Evolutionary conservation across 2,329 filamentous ascomycete genomes (phyloP).

Genomic region (Fusarium mexicanum): DNA sequence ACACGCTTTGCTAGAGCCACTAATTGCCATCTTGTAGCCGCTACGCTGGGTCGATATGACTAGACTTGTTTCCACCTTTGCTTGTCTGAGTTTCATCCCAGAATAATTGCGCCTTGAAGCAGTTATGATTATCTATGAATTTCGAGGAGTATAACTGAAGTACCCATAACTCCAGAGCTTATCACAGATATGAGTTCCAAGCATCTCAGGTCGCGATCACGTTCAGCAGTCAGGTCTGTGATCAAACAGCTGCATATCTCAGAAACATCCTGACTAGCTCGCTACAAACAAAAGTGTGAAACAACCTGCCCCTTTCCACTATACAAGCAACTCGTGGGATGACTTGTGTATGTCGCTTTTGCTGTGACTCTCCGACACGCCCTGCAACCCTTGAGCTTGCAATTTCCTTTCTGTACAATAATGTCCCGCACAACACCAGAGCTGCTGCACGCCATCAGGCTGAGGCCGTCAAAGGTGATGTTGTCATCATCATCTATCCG

Average conservation of each 20-base stretch:
- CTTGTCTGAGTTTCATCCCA: background rate
- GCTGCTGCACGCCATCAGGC: background rate
- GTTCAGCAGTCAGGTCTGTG: background rate
- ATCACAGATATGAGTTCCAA: background rate
- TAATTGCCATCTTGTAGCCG: background rate
- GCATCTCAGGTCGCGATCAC: background rate
- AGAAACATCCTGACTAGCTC: too few species aligned
- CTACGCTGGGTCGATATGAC: background rate
- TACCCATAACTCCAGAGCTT: background rate
- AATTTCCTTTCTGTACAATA: background rate
- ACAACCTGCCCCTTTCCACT: background rate
- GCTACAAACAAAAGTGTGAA: background rate
- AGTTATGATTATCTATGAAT: background rate
- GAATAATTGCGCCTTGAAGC: background rate
- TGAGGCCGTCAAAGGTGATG: background rate
- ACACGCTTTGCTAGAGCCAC: too few species aligned
- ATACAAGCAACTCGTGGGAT: background rate
- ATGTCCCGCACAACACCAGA: background rate
- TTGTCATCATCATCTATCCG: background rate
- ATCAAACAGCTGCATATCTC: background rate
- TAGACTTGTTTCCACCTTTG: background rate
- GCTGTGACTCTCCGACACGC: background rate
- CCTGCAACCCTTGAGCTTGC: background rate
- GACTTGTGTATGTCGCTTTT: background rate
- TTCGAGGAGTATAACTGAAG: fast-evolving